Base-by-base conservation (phyloP, 371 early-diverging fungal species). In the Umbelopsis sp. region DNA sequence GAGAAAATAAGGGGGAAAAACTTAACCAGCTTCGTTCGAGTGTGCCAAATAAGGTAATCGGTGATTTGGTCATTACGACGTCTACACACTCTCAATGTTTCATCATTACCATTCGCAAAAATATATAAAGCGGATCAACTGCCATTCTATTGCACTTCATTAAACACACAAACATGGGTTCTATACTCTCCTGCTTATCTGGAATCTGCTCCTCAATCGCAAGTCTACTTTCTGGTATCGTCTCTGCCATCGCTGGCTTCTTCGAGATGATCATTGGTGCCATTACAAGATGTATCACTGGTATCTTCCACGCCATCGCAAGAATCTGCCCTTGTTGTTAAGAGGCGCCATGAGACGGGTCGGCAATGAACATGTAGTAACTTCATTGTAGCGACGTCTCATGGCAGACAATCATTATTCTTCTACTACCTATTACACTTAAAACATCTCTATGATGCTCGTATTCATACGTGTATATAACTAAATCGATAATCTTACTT, bases 231-330 rank as follows among this genome's bases (percentile, higher is more conserved):
- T 73, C 78, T 57, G 72, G 70, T 22, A 32, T 78, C 12, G 65
- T 78, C 18, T 69, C 72, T 45, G 78, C 70, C 53, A 71, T 78
- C 44, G 76, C 78, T 38, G 76, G 76, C 35, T 74, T 76, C 74
- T 70, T 71, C 35, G 63, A 73, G 20, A 66, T 74, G 37, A 72
- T 76, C 51, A 65, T 76, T 22, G 64, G 65, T 68, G 76, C 74
- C 14, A 76, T 76, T 14, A 71, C 72, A 11, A 35, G 69, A 50
- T 72, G 73, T 65, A 70, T 78, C 63, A 72, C 76, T 37, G 78
- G 78, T 63, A 78, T 75, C 45, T 74, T 78, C 50, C 71, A 73
- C 45, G 72, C 78, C 29, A 73, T 78, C 44, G 76, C 69, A 44
- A 35, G 65, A 44, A 24, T 69, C 53, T 69, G 65, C 20, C 65